Conservation (phyloP, 1,139 yeast genomes). For the Zygosaccharomyces sapae region DNA sequence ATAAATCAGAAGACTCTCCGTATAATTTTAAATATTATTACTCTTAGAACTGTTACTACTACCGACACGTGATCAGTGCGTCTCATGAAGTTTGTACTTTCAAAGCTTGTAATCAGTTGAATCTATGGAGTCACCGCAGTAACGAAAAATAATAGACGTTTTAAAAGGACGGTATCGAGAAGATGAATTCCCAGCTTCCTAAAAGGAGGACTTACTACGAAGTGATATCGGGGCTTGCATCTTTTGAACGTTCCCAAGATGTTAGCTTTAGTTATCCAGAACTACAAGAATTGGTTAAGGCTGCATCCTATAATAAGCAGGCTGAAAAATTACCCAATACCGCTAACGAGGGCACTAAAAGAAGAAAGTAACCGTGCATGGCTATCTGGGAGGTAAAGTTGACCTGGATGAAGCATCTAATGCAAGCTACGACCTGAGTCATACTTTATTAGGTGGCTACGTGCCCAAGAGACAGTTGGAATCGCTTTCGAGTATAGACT, state of each 20-base stretch:
- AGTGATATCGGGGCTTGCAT: conserved; percentile 30
- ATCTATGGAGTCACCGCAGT: conserved; percentile 1
- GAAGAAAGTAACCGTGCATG: conserved; percentile 28
- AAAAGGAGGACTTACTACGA: conserved; percentile 26
- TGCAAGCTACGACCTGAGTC: conserved; percentile 29
- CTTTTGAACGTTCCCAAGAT: conserved; percentile 32
- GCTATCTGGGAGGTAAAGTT: conserved; percentile 32
- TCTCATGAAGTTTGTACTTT: neutral
- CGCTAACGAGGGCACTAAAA: conserved; percentile 9
- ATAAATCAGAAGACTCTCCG: neutral
- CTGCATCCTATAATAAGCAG: conserved; percentile 11
- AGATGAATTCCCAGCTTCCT: conserved; percentile 2
- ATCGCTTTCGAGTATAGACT: conserved; percentile 33
- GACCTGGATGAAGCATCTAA: conserved; percentile 25
- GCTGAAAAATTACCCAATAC: conserved; percentile 12
- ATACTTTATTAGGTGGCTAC: conserved; percentile 34
- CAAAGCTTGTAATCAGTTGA: neutral
- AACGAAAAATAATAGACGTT: neutral
- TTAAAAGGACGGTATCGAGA: neutral
- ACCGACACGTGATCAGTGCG: neutral
- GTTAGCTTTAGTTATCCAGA: conserved; percentile 27
- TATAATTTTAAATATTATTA: neutral
- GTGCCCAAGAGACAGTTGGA: conserved; percentile 35
- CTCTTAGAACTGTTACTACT: neutral
- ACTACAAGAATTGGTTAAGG: conserved; percentile 24